Evolutionary conservation across 495 filamentous ascomycete species (phyloP), one percentile per base, ranked within the genome.

Genomic region (Aspergillus olivimuriae): DNA sequence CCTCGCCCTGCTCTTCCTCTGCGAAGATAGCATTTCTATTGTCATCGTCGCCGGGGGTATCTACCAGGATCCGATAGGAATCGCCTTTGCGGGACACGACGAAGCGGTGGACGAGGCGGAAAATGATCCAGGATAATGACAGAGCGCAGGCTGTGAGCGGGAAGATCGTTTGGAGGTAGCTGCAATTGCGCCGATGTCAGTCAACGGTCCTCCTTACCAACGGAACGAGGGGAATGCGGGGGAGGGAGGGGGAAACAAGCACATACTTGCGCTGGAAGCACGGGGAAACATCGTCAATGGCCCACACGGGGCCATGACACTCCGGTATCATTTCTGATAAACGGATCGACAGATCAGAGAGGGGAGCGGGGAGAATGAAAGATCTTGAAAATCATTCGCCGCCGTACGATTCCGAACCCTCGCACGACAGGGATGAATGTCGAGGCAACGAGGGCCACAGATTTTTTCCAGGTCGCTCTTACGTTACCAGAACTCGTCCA

Each of bases 221-320:
- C 4, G 21, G 11, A 21, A 28, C 15, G 39, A 17, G 26, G 23
- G 16, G 10, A 16, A 26, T 10, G 18, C 1, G 9, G 33, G 14
- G 16, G 17, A 4, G 10, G 38, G 23, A 15, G 18, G 5, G 21
- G 16, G 16, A 10, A 38, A 14, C 19, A 20, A 22, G n/a, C 15
- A 46, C 86, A 65, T 66, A 95, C 91, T 94, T 88, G 70, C 77
- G 79, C 57, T 88, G 83, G 58, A 98, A 90, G 66, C 94, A 97
- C 39, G 61, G 68, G 9, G 85, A 84, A 59, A 98, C 84, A 66
- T 98, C 94, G 66, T 98, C 92, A 46, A 75, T 67, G 53, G 71
- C 76, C 92, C 92, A 98, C 55, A 89, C 70, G 35, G 88, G 86
- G 61, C 80, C 80, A 53, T 76, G 60, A 63, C 92, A 98, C 55